These are phyloP conservation scores for Radiomyces spectabilis DNA, from an alignment of 192 early-diverging fungal genomes.

Conservation along the genomic window DNA sequence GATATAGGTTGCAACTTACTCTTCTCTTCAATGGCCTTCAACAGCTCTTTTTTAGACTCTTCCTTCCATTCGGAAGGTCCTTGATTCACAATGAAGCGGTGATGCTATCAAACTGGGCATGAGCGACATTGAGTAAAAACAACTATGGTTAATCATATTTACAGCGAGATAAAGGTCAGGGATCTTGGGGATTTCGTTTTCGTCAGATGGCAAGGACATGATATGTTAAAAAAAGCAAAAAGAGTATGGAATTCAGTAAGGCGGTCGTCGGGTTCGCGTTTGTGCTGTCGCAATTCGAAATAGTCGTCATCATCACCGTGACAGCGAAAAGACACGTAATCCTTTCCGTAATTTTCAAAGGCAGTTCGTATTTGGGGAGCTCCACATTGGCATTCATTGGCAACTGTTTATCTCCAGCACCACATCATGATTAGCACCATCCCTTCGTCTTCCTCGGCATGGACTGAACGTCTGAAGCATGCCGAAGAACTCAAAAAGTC, in stretches of 20 bases:
- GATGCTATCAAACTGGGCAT: slow-evolving; percentile 33
- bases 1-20: slow-evolving; percentile 50
- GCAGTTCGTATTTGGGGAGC: too few species aligned
- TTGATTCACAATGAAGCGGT: slow-evolving; percentile 69
- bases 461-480: slow-evolving; percentile 29
- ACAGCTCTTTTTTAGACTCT: slow-evolving; percentile 60
- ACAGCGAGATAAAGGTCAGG: slow-evolving; percentile 81
- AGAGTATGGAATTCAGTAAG: background rate
- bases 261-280: too few species aligned
- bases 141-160: background rate
- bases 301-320: too few species aligned
- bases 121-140: background rate
- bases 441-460: too few species aligned
- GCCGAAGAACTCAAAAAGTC: slow-evolving; percentile 53
- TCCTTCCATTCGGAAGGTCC: slow-evolving; percentile 64
- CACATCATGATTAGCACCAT: too few species aligned
- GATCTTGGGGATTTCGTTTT: slow-evolving; percentile 68
- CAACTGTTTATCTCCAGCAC: too few species aligned
- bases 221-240: background rate
- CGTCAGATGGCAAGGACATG: slow-evolving; percentile 38
- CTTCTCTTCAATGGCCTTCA: slow-evolving; percentile 73
- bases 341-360: too few species aligned
- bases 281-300: too few species aligned
- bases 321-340: too few species aligned
- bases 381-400: too few species aligned